Evolutionary conservation across 768 basidiomycete genomes (phyloP).

Genomic region (Phallus indusiatus): DNA sequence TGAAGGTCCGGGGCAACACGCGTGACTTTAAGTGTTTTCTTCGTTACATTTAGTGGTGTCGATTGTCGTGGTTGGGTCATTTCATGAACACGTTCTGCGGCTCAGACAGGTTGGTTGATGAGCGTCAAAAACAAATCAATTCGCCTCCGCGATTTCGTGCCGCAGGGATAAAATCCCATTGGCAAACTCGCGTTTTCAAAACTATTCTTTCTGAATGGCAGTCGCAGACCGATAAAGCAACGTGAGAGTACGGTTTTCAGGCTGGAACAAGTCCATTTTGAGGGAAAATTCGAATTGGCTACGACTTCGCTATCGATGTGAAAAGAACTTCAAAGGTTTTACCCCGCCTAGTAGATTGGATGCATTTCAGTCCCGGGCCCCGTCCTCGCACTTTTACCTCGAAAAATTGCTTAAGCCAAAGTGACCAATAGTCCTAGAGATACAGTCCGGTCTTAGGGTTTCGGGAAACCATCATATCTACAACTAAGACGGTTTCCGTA

Average conservation of each 20-base stretch:
- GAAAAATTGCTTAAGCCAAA: constrained; percentile 35
- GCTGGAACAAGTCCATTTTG: constrained; percentile 45
- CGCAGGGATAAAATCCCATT: no score
- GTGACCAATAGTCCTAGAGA: constrained; percentile 61
- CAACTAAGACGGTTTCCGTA: constrained; percentile 14
- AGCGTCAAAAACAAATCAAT: no score
- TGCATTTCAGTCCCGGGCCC: constrained; percentile 27
- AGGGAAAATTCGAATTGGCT: constrained; percentile 25
- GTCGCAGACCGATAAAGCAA: constrained; percentile 34
- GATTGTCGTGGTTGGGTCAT: no score
- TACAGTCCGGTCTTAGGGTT: background rate
- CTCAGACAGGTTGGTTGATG: no score
- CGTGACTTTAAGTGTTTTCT: background rate
- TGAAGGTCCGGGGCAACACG: constrained; percentile 26
- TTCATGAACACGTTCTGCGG: no score
- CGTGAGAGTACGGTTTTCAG: constrained; percentile 46
- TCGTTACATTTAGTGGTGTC: background rate
- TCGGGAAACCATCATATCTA: constrained; percentile 13
- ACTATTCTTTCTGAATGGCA: constrained; percentile 16
- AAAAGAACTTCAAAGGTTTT: constrained; percentile 54
- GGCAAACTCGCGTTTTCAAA: constrained; percentile 1
- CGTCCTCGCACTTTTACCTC: constrained; percentile 44
- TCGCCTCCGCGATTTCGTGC: no score
- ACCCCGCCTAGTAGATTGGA: constrained; percentile 50
- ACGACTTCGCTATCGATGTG: constrained; percentile 18